phyloP scores from a whole-genome alignment of 768 basidiomycete species.

The Termitomyces sp. region DNA sequence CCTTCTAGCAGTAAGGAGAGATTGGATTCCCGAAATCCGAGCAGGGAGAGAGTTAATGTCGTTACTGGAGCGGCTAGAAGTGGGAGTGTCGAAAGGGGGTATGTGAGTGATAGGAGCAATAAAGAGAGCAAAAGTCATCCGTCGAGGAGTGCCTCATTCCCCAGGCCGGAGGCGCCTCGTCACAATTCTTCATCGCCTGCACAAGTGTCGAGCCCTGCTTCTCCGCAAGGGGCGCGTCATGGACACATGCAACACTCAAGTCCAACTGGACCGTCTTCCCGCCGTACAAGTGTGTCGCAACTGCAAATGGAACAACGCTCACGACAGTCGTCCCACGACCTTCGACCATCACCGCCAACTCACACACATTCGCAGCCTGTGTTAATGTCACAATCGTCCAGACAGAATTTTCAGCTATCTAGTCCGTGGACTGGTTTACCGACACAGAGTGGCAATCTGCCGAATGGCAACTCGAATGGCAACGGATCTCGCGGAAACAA shows the following conservation, averaged over 20 bases:
- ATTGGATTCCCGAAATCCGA: constrained; percentile 19
- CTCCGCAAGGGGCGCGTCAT: constrained; percentile 13
- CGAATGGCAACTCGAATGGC: constrained; percentile 11
- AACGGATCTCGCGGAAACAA: constrained; percentile 5
- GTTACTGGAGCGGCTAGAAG: constrained; percentile 9
- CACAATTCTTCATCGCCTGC: constrained; percentile 15
- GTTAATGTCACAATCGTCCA: constrained; percentile 16
- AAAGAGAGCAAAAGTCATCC: constrained; percentile 2
- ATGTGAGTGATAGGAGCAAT: neutral
- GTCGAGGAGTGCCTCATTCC: constrained; percentile 20
- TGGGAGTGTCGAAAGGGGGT: constrained; percentile 4
- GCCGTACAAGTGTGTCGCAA: constrained; percentile 16
- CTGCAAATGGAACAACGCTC: constrained; percentile 4
- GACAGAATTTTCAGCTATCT: constrained; percentile 22
- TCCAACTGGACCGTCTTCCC: constrained; percentile 12
- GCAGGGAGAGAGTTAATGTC: constrained; percentile 19
- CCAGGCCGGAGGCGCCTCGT: constrained; percentile 14
- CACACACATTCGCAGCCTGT: constrained; percentile 22
- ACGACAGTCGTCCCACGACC: constrained; percentile 9
- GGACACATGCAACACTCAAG: constrained; percentile 7
- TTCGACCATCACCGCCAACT: constrained; percentile 13
- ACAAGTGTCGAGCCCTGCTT: constrained; percentile 1
- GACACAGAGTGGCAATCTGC: constrained; percentile 23
- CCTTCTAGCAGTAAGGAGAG: constrained; percentile 24
- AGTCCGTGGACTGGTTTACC: constrained; percentile 42